Base-by-base conservation (phyloP, 441 rosid genomes). In the Omphalea diandra region DNA sequence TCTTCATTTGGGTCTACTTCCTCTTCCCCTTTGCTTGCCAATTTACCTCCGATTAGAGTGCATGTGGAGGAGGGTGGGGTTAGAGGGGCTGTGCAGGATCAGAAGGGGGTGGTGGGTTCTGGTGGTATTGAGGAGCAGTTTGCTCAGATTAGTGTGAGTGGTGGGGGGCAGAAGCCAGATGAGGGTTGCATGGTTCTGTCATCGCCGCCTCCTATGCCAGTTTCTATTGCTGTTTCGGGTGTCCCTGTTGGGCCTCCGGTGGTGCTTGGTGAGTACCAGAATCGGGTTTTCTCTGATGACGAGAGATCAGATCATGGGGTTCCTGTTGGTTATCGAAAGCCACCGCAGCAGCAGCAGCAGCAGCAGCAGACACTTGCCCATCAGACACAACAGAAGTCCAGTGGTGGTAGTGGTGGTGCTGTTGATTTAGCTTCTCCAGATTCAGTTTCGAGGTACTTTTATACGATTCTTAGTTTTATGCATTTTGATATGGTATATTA, bases 1-100 rank as follows among this genome's bases (percentile, higher is more conserved):
- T 92, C 99, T 18, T 94, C 98, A 6, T 94, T 94, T 59, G 99
- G 98, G 61, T 94, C 99, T 9, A 86, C 94, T 72, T 94, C 97
- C 29, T 91, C 97, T 2, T 87, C 94, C 1, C 99, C 97, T 49
- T 94, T 84, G 0, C 79, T 90, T 20, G 97, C 93, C 38, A 88
- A 94, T 80, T 81, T 92, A 70, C 97, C 97, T 5, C 97, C 98
- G 32, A 89, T 91, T 68, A 87, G 90, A 75, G 97, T 94, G 53
- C 97, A 84, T 24, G 94, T 81, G 7, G 93, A 85, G 75, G 78
- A 65, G 17, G 72, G 68, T 17, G 54, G 62, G 36, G 41, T n/a
- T 35, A 53, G 68, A 63, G 56, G 72, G 61, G 54, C 22, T 67
- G 41, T 54, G 81, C 85, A 74, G 69, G 96, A 89, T 74, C 86